Conservation (phyloP, 1,284 basidiomycete genomes). For the Peniophora sp. region DNA sequence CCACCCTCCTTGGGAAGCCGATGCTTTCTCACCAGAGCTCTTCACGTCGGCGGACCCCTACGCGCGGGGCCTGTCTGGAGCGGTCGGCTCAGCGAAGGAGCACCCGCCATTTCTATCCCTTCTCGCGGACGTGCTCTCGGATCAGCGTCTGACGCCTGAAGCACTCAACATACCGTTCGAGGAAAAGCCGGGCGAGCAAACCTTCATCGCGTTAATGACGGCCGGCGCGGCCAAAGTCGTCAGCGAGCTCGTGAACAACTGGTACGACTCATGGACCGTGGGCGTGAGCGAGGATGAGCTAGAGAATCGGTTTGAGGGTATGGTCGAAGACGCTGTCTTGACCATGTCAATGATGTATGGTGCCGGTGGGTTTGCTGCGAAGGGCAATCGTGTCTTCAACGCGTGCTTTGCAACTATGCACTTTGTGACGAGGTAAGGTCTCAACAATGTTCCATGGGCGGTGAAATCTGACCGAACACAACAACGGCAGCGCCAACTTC, state of each 20-base stretch:
- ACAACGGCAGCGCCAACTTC: constrained; percentile 38
- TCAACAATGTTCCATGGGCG: too few relatives aligned
- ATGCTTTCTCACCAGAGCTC: constrained; percentile 20
- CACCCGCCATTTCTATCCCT: constrained; percentile 28
- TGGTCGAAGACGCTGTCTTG: neutral
- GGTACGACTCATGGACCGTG: neutral
- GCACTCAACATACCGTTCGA: constrained; percentile 26
- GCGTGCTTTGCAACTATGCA: constrained; percentile 14
- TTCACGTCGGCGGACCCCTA: constrained; percentile 11
- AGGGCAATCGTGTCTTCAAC: constrained; percentile 5
- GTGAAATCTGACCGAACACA: constrained; percentile 11
- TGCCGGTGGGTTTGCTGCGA: neutral
- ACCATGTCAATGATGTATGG: neutral
- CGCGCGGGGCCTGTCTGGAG: neutral
- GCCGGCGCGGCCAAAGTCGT: constrained; percentile 15
- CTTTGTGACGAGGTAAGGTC: constrained; percentile 1
- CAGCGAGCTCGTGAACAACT: neutral
- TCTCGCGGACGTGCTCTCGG: constrained; percentile 26
- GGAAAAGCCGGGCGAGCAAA: constrained; percentile 12
- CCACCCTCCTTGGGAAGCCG: constrained; percentile 15
- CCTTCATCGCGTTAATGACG: neutral
- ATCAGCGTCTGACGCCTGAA: constrained; percentile 23
- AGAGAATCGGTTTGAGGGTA: neutral
- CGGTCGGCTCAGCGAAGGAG: neutral
- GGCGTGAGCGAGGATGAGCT: neutral